Conservation (phyloP, 2,329 filamentous ascomycete genomes). For the Cercospora sp. region DNA sequence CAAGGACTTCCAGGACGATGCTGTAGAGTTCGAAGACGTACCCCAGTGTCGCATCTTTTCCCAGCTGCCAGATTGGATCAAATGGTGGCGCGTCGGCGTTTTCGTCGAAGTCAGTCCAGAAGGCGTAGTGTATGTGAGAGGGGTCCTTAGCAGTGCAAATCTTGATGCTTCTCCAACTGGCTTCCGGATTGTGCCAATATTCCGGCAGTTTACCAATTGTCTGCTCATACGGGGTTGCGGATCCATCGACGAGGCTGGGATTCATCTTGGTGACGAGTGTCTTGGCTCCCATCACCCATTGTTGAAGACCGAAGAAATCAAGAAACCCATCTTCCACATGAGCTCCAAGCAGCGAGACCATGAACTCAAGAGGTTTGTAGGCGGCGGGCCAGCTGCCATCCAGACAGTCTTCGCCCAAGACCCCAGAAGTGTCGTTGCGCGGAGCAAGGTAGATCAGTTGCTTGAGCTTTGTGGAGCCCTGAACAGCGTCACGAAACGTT, state of each 20-base stretch:
- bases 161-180: not conserved
- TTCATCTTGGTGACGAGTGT: too few relatives aligned
- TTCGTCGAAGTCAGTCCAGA: not conserved
- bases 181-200: not conserved
- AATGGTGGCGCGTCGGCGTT: not conserved
- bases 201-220: not conserved
- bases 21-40: not conserved
- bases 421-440: too few relatives aligned
- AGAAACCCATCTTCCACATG: too few relatives aligned
- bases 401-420: too few relatives aligned
- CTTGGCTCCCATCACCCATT: too few relatives aligned
- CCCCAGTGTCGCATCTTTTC: not conserved
- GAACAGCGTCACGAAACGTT: not conserved
- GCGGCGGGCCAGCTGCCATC: too few relatives aligned
- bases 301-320: too few relatives aligned
- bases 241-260: too few relatives aligned
- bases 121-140: not conserved
- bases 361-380: not conserved
- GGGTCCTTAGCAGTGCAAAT: not conserved
- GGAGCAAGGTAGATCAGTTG: constrained; percentile 2
- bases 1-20: too few relatives aligned
- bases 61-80: not conserved
- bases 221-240: not conserved
- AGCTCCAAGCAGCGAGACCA: too few relatives aligned
- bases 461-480: not conserved